Percentiles rank a stretch among this genome's conserved stretches.
Evolutionary conservation across 1,284 basidiomycete species (phyloP).

Genomic region (Phlebopus sp.): DNA sequence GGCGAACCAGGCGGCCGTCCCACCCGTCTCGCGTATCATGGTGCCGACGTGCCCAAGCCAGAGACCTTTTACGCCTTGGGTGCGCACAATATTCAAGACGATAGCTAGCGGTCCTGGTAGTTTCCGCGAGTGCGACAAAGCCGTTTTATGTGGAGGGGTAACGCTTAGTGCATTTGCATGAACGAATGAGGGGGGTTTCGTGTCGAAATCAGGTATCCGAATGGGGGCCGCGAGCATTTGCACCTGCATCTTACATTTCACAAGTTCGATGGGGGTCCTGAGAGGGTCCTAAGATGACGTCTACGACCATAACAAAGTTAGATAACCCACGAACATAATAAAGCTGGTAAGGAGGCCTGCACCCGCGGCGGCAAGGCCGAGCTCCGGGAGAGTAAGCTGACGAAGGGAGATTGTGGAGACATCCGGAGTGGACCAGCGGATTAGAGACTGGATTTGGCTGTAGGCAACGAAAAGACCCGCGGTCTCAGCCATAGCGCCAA

Average conservation of each 20-base stretch:
- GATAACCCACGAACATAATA: slow-evolving; percentile 56
- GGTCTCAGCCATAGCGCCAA: slow-evolving; percentile 91
- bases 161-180: slow-evolving; percentile 23
- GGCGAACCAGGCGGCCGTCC: slow-evolving; percentile 84
- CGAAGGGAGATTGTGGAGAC: slow-evolving; percentile 32
- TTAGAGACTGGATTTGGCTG: slow-evolving; percentile 70
- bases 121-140: slow-evolving; percentile 16
- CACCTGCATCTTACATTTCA: slow-evolving; percentile 96
- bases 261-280: slow-evolving; percentile 86
- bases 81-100: slow-evolving; percentile 59
- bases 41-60: slow-evolving; percentile 90
- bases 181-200: slow-evolving; percentile 18
- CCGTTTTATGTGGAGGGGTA: slow-evolving; percentile 15
- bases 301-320: slow-evolving; percentile 1
- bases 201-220: slow-evolving; percentile 19
- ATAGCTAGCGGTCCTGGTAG: slow-evolving; percentile 71
- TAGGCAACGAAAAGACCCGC: slow-evolving; percentile 85
- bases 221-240: slow-evolving; percentile 52
- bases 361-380: slow-evolving; percentile 74
- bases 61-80: slow-evolving; percentile 71
- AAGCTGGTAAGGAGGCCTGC: slow-evolving; percentile 84
- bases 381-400: slow-evolving; percentile 57
- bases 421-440: slow-evolving; percentile 40
- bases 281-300: slow-evolving; percentile 2
- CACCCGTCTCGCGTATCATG: slow-evolving; percentile 85